A percentile compares a stretch with the other conserved stretches of the same genome.
These are phyloP conservation scores for Venturia effusa DNA, from an alignment of 2,329 filamentous ascomycete species.

Conservation along the genomic window DNA sequence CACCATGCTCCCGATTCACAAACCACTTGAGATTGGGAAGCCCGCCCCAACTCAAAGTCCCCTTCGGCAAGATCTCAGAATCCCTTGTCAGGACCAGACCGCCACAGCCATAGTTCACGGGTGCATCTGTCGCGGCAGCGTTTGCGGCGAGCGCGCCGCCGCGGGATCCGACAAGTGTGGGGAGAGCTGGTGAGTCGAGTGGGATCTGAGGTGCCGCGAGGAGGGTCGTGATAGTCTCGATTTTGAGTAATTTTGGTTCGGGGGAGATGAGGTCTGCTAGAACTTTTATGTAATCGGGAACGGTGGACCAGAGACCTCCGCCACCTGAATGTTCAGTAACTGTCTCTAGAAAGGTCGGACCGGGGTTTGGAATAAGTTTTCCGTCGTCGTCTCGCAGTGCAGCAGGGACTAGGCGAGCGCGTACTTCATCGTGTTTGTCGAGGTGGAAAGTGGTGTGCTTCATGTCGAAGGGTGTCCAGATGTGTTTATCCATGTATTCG, in stretches of 20 bases:
- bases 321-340: constrained; percentile 10
- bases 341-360: not conserved
- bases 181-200: not conserved
- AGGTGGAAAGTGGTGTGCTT: constrained; percentile 11
- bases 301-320: constrained; percentile 10
- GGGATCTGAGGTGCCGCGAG: constrained; percentile 9
- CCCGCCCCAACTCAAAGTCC: constrained; percentile 11
- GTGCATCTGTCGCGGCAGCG: constrained; percentile 4
- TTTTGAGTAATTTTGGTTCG: constrained; percentile 9
- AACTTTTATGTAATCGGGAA: constrained; percentile 11
- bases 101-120: constrained; percentile 11
- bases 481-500: constrained; percentile 11
- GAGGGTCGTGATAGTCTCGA: constrained; percentile 8
- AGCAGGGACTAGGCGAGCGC: constrained; percentile 4
- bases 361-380: not conserved
- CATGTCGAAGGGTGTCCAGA: constrained; percentile 12
- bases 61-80: constrained; percentile 6
- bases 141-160: constrained; percentile 9
- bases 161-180: not conserved
- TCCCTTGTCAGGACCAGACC: constrained; percentile 10
- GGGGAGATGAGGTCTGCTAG: constrained; percentile 9
- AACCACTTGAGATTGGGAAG: constrained; percentile 14
- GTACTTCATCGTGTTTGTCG: constrained; percentile 10
- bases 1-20: constrained; percentile 9
- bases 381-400: constrained; percentile 6